These are phyloP conservation scores for Botryotinia narcissicola DNA, from an alignment of 2,329 filamentous ascomycete species.

Conservation along the genomic window DNA sequence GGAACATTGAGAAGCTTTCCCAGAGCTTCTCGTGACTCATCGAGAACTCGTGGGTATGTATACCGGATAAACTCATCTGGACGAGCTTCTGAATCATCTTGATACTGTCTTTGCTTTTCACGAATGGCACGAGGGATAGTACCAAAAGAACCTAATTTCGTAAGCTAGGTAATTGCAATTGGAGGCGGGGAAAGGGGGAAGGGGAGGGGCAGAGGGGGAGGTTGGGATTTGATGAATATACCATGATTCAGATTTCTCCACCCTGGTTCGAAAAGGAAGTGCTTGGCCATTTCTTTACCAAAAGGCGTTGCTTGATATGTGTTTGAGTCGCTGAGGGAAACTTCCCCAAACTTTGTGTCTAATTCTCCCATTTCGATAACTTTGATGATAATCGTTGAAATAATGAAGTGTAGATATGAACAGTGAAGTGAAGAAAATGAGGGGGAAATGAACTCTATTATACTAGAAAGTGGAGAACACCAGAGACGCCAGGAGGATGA, in stretches of 20 bases:
- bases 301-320: slow-evolving; percentile 34
- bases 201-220: too few species aligned
- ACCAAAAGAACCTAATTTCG: slow-evolving; percentile 67
- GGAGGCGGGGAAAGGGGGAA: background rate
- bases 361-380: slow-evolving; percentile 14
- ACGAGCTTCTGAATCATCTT: slow-evolving; percentile 62
- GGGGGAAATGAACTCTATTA: background rate
- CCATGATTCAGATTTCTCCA: slow-evolving; percentile 42
- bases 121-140: slow-evolving; percentile 65
- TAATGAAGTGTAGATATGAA: background rate
- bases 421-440: background rate
- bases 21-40: slow-evolving; percentile 61
- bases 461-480: slow-evolving; percentile 6
- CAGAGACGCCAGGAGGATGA: background rate
- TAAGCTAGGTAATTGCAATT: background rate
- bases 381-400: background rate
- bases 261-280: slow-evolving; percentile 38
- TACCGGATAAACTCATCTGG: slow-evolving; percentile 78
- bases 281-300: slow-evolving; percentile 39
- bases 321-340: slow-evolving; percentile 23
- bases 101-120: slow-evolving; percentile 58
- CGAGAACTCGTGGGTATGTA: slow-evolving; percentile 59
- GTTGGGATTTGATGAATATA: slow-evolving; percentile 23
- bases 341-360: slow-evolving; percentile 26
- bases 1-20: slow-evolving; percentile 66